A percentile compares a stretch with the other conserved stretches of the same genome.
These are phyloP conservation scores for Mallotus nudiflorus DNA, from an alignment of 345 rosid species.

Conservation along the genomic window DNA sequence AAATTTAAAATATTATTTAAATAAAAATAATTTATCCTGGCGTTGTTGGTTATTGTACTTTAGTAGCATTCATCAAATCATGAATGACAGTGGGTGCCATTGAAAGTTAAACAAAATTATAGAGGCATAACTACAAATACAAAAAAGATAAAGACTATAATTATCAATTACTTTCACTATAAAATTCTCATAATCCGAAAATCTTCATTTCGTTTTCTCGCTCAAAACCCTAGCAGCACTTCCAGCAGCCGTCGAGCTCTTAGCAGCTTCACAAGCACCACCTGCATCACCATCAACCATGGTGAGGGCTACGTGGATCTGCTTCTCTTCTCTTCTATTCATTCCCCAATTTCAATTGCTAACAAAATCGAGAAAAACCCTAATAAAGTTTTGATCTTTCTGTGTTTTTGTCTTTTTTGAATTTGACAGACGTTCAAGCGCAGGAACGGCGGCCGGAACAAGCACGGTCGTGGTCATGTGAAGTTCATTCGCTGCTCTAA, in stretches of 20 bases:
- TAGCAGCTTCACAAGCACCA: not conserved
- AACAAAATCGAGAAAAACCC: too few relatives aligned
- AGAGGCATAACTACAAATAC: too few relatives aligned
- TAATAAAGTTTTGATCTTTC: too few relatives aligned
- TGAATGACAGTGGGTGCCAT: too few relatives aligned
- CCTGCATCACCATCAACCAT: not conserved
- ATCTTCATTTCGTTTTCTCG: not conserved
- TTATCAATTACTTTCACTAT: not conserved
- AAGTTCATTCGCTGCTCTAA: slow-evolving; percentile 90
- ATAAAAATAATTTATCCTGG: too few relatives aligned
- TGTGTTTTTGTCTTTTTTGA: not conserved
- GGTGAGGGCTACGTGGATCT: not conserved
- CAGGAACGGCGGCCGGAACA: slow-evolving; percentile 92
- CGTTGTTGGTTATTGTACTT: too few relatives aligned
- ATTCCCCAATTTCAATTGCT: not conserved
- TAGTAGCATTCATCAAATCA: too few relatives aligned
- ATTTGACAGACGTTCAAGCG: slow-evolving; percentile 78
- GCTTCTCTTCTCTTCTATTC: not conserved
- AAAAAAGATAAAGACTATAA: too few relatives aligned
- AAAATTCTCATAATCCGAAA: not conserved
- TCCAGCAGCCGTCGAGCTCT: not conserved
- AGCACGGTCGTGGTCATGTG: slow-evolving; percentile 93
- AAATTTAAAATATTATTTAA: too few relatives aligned
- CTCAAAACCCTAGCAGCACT: slow-evolving; percentile 20
- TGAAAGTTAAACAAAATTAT: too few relatives aligned